phyloP scores from a whole-genome alignment of 1,139 yeast genomes.

The Zhuliangozyma blackwelliae region DNA sequence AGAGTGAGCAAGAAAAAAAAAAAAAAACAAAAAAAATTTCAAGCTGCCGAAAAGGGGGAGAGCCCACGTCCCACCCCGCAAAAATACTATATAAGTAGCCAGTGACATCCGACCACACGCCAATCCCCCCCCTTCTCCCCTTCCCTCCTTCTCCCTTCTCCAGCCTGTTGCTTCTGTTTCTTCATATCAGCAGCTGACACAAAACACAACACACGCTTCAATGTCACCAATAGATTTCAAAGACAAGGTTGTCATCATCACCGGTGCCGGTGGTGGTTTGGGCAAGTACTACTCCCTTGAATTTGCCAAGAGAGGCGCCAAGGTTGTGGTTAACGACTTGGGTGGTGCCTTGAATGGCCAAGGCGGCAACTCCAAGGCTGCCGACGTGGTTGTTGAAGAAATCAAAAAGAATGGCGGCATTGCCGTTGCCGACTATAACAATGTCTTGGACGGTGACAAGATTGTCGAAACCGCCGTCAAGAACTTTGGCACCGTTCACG shows the following conservation, averaged over 20 bases:
- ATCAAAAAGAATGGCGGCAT: slow-evolving; percentile 70
- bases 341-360: slow-evolving; percentile 81
- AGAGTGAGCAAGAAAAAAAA: too few relatives aligned
- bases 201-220: neutral
- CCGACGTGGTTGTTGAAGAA: slow-evolving; percentile 86
- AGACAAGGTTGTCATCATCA: slow-evolving; percentile 82
- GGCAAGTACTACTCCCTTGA: slow-evolving; percentile 87
- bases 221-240: slow-evolving; percentile 51
- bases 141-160: too few relatives aligned
- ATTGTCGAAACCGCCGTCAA: slow-evolving; percentile 84
- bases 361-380: slow-evolving; percentile 65
- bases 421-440: slow-evolving; percentile 94
- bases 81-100: too few relatives aligned
- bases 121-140: too few relatives aligned
- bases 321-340: slow-evolving; percentile 87
- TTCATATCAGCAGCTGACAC: too few relatives aligned
- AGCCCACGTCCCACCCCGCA: too few relatives aligned
- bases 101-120: too few relatives aligned
- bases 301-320: slow-evolving; percentile 88
- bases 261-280: slow-evolving; percentile 98
- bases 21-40: too few relatives aligned
- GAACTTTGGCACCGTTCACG: slow-evolving; percentile 84
- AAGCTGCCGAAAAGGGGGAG: too few relatives aligned
- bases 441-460: slow-evolving; percentile 82
- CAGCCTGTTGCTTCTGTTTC: too few relatives aligned